phyloP scores from a whole-genome alignment of 768 basidiomycete genomes.

The Mycena belliarum region DNA sequence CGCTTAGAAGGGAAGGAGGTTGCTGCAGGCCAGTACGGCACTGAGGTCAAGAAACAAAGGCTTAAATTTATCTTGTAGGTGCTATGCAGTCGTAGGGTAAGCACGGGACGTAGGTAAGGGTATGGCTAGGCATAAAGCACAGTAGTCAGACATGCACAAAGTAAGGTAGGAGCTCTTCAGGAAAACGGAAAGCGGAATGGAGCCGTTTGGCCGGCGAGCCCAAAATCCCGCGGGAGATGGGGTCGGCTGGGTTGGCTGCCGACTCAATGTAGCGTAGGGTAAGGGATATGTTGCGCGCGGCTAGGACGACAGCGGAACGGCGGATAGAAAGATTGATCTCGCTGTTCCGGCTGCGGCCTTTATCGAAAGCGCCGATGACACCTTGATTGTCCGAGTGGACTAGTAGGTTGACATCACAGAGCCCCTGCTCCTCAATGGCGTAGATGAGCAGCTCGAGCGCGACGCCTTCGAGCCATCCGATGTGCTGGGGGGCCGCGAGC shows the following conservation, averaged over 20 bases:
- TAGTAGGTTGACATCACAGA: slow-evolving; percentile 12
- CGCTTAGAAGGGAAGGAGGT: too few relatives aligned
- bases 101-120: too few relatives aligned
- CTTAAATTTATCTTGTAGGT: too few relatives aligned
- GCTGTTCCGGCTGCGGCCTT: not conserved
- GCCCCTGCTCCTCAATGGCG: slow-evolving; percentile 9
- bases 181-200: not conserved
- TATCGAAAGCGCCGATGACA: slow-evolving; percentile 4
- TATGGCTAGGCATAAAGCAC: too few relatives aligned
- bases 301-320: not conserved
- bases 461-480: slow-evolving; percentile 27
- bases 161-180: not conserved
- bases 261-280: slow-evolving; percentile 19
- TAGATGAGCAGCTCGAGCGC: slow-evolving; percentile 4
- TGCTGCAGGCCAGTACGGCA: too few relatives aligned
- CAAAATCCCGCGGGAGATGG: not conserved
- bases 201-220: not conserved
- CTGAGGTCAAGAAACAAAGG: too few relatives aligned
- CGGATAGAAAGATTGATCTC: slow-evolving; percentile 14
- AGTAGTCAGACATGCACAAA: not conserved
- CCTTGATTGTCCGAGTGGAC: slow-evolving; percentile 7
- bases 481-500: slow-evolving; percentile 17
- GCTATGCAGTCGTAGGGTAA: too few relatives aligned
- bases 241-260: not conserved
- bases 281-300: not conserved